Evolutionary conservation across 2,329 filamentous ascomycete genomes (phyloP).

Genomic region (Emergomyces africanus): DNA sequence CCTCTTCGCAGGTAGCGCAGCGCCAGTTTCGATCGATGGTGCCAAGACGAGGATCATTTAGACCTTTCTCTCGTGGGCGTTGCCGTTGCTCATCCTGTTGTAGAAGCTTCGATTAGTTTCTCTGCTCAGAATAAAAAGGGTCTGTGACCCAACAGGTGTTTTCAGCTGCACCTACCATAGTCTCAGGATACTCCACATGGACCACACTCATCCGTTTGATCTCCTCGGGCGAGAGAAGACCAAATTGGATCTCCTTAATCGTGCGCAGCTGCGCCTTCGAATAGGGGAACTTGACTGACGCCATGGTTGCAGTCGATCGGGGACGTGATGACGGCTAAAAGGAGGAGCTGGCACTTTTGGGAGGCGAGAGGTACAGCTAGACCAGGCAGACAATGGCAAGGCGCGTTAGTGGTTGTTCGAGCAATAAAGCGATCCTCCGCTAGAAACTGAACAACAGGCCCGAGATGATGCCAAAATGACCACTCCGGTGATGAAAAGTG

Average conservation of each 20-base stretch:
- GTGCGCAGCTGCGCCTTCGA: conserved; percentile 94
- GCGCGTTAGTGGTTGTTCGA: neutral
- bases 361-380: neutral
- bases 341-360: neutral
- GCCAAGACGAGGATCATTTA: conserved; percentile 91
- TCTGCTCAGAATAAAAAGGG: neutral
- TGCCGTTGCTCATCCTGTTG: conserved; percentile 70
- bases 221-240: conserved; percentile 92
- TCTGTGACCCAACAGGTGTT: conserved; percentile 1
- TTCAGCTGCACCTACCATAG: conserved; percentile 50
- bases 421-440: neutral
- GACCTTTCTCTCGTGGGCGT: conserved; percentile 76
- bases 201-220: conserved; percentile 98
- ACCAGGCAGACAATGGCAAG: neutral
- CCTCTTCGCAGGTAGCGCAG: conserved; percentile 92
- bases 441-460: neutral
- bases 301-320: conserved; percentile 52
- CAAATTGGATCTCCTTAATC: conserved; percentile 98
- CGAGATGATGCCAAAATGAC: conserved; percentile 1
- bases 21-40: conserved; percentile 93
- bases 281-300: conserved; percentile 80
- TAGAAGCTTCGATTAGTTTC: conserved; percentile 11
- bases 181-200: conserved; percentile 96
- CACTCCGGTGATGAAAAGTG: conserved; percentile 20
- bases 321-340: neutral